Conservation (phyloP, 768 basidiomycete species). For the Tricholoma bakamatsutake region DNA sequence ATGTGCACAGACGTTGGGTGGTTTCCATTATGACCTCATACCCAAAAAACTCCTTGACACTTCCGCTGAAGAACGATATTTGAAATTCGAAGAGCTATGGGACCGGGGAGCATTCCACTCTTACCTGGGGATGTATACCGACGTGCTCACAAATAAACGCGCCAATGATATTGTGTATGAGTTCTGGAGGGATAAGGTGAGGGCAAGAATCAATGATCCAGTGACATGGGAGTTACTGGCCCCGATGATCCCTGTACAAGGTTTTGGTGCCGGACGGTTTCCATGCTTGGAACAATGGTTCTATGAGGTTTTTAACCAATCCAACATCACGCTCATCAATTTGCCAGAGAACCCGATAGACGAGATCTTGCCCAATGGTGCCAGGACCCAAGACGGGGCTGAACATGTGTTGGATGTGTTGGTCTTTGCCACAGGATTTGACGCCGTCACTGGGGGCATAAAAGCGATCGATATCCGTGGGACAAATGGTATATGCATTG, state of each 20-base stretch:
- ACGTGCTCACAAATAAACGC: conserved; percentile 10
- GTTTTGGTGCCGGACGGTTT: conserved; percentile 17
- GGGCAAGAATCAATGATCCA: conserved; percentile 13
- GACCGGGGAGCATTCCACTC: conserved; percentile 10
- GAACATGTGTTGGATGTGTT: conserved; percentile 5
- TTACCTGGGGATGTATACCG: conserved; percentile 12
- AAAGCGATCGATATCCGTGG: conserved; percentile 16
- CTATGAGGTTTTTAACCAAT: conserved; percentile 21
- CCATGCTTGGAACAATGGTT: conserved; percentile 15
- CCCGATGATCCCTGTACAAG: conserved; percentile 13
- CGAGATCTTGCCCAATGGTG: conserved; percentile 6
- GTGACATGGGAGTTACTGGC: conserved; percentile 18
- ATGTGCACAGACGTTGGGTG: conserved; percentile 15
- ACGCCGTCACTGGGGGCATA: conserved; percentile 17
- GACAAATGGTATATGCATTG: conserved; percentile 11
- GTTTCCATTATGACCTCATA: conserved; percentile 11
- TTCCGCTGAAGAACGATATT: conserved; percentile 16
- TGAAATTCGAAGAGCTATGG: conserved; percentile 18
- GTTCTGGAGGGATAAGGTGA: conserved; percentile 21
- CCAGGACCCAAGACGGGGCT: not conserved
- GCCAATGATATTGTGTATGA: conserved; percentile 16
- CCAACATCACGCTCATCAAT: conserved; percentile 19
- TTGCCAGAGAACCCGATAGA: conserved; percentile 5
- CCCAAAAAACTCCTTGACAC: conserved; percentile 10
- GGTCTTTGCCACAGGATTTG: conserved; percentile 15